Evolutionary conservation across 129 eudicot species (phyloP).

Genomic region (Pulicaria dysenterica): DNA sequence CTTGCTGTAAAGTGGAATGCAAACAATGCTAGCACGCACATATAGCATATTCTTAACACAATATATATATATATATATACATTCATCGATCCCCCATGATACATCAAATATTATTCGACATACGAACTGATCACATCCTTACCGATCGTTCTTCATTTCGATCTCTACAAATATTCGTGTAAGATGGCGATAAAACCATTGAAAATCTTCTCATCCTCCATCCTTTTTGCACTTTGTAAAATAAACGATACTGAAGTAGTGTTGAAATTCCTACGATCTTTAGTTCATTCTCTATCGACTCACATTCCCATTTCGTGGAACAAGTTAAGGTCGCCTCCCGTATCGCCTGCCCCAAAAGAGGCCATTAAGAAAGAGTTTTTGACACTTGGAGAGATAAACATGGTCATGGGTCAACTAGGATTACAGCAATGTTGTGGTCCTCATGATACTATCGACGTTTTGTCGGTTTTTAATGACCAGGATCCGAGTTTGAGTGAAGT

Average conservation of each 20-base stretch:
- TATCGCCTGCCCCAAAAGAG: slow-evolving; percentile 18
- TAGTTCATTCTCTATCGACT: slow-evolving; percentile 4
- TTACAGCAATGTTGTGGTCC: slow-evolving; percentile 1
- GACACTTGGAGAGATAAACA: slow-evolving; percentile 29
- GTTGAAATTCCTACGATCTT: slow-evolving; percentile 16
- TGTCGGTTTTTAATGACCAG: slow-evolving; percentile 55
- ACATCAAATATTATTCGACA: neutral
- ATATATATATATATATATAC: too few species aligned
- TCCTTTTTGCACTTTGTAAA: slow-evolving; percentile 11
- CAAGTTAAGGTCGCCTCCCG: slow-evolving; percentile 16
- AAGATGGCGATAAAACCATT: slow-evolving; percentile 18
- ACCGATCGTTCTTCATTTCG: too few species aligned
- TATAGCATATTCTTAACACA: neutral
- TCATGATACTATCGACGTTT: slow-evolving; percentile 30
- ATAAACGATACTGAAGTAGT: slow-evolving; percentile 7
- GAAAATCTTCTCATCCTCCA: slow-evolving; percentile 10
- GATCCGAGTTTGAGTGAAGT: slow-evolving; percentile 46
- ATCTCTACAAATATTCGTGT: neutral
- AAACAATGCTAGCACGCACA: neutral
- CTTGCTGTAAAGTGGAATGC: slow-evolving; percentile 8
- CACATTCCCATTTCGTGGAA: slow-evolving; percentile 15
- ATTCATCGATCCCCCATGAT: too few species aligned
- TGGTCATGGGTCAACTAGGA: slow-evolving; percentile 32
- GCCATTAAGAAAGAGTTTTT: slow-evolving; percentile 15
- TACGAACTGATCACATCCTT: too few species aligned